Evolutionary conservation across 1,284 basidiomycete genomes (phyloP).

Genomic region (Flammula alnicola): DNA sequence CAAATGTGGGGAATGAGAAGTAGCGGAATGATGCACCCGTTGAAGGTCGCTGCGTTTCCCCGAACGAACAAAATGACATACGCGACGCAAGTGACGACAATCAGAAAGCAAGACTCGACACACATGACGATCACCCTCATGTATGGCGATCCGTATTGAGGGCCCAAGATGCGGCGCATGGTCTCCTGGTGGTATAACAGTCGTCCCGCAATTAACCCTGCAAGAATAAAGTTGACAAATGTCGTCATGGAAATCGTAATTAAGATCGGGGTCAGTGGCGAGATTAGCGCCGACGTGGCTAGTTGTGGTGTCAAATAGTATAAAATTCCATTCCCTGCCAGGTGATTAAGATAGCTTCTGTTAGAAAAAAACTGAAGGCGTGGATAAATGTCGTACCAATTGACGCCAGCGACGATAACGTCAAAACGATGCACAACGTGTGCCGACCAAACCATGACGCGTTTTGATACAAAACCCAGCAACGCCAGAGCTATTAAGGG

Average conservation of each 20-base stretch:
- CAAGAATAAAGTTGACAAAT: slow-evolving; percentile 8
- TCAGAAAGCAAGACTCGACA: slow-evolving; percentile 13
- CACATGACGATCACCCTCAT: slow-evolving; percentile 12
- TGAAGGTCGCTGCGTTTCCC: neutral
- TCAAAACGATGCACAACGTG: neutral
- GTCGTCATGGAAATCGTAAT: slow-evolving; percentile 11
- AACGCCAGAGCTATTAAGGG: slow-evolving; percentile 18
- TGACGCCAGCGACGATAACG: neutral
- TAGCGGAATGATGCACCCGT: slow-evolving; percentile 9
- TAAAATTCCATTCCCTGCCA: too few species aligned
- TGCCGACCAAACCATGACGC: neutral
- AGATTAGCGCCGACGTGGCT: neutral
- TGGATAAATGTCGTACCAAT: too few species aligned
- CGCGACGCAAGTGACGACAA: slow-evolving; percentile 7
- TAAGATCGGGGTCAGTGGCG: neutral
- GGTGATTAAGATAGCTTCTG: too few species aligned
- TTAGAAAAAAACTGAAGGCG: too few species aligned
- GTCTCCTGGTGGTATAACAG: slow-evolving; percentile 12
- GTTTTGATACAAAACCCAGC: slow-evolving; percentile 4
- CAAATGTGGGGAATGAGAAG: slow-evolving; percentile 15
- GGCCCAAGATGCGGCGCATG: slow-evolving; percentile 12
- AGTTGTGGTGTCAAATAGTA: slow-evolving; percentile 3
- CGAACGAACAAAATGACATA: slow-evolving; percentile 9
- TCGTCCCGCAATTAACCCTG: slow-evolving; percentile 7
- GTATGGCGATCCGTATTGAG: slow-evolving; percentile 13